phyloP scores from a whole-genome alignment of 2,329 filamentous ascomycete species.

The Chrysosporium keratinophilum region DNA sequence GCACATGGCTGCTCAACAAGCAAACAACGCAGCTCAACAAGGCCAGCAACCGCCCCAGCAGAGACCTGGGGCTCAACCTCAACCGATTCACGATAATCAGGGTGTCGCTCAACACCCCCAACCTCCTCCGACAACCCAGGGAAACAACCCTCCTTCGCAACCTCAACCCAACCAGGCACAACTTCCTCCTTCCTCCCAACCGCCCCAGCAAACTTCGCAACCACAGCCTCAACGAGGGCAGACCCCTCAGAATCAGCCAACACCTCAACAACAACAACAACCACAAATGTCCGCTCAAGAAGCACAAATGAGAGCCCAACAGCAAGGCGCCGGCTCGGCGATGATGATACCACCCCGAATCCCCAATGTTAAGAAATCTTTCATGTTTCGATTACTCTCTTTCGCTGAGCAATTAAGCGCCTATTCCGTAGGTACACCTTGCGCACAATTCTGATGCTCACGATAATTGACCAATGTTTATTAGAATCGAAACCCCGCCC shows the following conservation, averaged over 20 bases:
- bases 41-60: slow-evolving; percentile 35
- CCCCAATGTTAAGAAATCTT: slow-evolving; percentile 32
- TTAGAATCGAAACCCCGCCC: slow-evolving; percentile 49
- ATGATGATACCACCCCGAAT: slow-evolving; percentile 34
- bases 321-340: slow-evolving; percentile 24
- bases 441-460: slow-evolving; percentile 12
- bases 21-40: slow-evolving; percentile 27
- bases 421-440: slow-evolving; percentile 44
- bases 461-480: background rate
- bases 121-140: slow-evolving; percentile 31
- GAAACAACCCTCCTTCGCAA: slow-evolving; percentile 29
- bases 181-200: slow-evolving; percentile 26
- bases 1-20: slow-evolving; percentile 16
- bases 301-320: slow-evolving; percentile 33
- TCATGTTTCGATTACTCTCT: slow-evolving; percentile 44
- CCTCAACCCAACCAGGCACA: slow-evolving; percentile 24
- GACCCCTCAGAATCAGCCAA: slow-evolving; percentile 16
- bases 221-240: slow-evolving; percentile 33
- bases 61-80: slow-evolving; percentile 33
- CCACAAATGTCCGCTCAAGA: slow-evolving; percentile 33
- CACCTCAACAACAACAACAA: slow-evolving; percentile 25
- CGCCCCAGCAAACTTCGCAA: slow-evolving; percentile 23
- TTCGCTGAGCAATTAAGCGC: slow-evolving; percentile 48
- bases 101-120: slow-evolving; percentile 37
- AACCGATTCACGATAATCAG: slow-evolving; percentile 34